Evolutionary conservation across 2,329 filamentous ascomycete genomes (phyloP).

Genomic region (Claviceps sp.): DNA sequence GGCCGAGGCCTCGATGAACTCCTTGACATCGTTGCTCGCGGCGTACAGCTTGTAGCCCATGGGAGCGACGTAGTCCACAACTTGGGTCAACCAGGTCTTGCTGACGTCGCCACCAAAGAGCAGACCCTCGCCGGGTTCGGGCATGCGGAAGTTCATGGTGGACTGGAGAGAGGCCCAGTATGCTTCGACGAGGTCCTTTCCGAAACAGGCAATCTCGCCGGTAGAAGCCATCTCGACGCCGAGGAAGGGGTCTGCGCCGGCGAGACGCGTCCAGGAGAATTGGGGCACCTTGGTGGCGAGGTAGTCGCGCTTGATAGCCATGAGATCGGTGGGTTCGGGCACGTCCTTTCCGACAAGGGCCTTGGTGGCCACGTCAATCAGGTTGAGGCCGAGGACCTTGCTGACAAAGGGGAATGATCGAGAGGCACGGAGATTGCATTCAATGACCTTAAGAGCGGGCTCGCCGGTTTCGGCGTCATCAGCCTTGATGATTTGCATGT

Average conservation of each 20-base stretch:
- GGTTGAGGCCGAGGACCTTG: conserved; percentile 93
- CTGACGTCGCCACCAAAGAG: conserved; percentile 78
- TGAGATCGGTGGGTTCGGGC: conserved; percentile 74
- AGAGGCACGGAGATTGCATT: conserved; percentile 94
- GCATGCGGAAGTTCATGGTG: conserved; percentile 98
- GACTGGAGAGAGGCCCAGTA: conserved; percentile 97
- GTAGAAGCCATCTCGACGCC: conserved; percentile 96
- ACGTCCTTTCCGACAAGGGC: conserved; percentile 78
- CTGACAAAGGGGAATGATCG: conserved; percentile 97
- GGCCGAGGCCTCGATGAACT: conserved; percentile 59
- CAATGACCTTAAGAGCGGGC: conserved; percentile 82
- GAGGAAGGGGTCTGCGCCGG: conserved; percentile 91
- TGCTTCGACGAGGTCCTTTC: conserved; percentile 86
- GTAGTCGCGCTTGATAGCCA: conserved; percentile 81
- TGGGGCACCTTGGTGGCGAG: conserved; percentile 95
- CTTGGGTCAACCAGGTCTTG: conserved; percentile 57
- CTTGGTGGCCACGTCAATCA: conserved; percentile 90
- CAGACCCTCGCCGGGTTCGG: conserved; percentile 86
- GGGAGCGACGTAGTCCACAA: conserved; percentile 77
- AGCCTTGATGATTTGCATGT: conserved; percentile 99
- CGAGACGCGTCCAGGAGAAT: conserved; percentile 97
- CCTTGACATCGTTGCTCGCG: conserved; percentile 68
- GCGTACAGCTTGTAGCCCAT: conserved; percentile 93
- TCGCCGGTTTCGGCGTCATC: conserved; percentile 61
- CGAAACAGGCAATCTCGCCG: conserved; percentile 97